phyloP scores from a whole-genome alignment of 176 grass and related monocot genomes.

The Phragmites australis region DNA sequence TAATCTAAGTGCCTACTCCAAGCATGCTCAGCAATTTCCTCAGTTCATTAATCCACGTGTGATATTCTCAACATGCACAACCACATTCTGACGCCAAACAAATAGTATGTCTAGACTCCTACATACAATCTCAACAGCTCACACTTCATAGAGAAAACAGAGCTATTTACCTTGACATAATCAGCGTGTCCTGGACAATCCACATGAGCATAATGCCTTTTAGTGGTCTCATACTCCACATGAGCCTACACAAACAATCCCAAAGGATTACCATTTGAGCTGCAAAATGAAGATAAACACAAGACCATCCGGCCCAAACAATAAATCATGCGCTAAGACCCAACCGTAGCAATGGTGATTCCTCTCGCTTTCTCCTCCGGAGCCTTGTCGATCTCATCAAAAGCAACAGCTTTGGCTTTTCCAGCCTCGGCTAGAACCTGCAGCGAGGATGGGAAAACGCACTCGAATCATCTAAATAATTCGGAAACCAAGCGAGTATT shows the following conservation, averaged over 20 bases:
- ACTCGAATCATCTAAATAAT: background rate
- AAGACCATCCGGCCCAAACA: background rate
- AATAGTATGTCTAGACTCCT: background rate
- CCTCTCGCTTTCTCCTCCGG: constrained; percentile 97
- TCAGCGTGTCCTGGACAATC: constrained; percentile 94
- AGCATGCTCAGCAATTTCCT: background rate
- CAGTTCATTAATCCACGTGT: background rate
- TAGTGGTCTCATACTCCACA: constrained; percentile 92
- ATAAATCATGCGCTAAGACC: background rate
- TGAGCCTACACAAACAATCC: constrained; percentile 63
- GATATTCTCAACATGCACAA: background rate
- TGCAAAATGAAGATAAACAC: background rate
- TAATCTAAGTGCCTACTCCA: background rate
- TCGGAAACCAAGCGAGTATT: background rate
- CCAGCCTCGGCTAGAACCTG: constrained; percentile 82
- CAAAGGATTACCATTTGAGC: background rate
- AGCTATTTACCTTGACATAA: constrained; percentile 88
- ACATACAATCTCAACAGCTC: background rate
- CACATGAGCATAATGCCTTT: constrained; percentile 96
- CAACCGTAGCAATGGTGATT: constrained; percentile 96
- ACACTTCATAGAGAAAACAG: background rate
- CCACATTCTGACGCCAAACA: background rate
- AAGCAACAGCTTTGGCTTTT: constrained; percentile 86
- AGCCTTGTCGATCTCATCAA: constrained; percentile 98
- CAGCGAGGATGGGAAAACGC: background rate